Evolutionary conservation across 2,329 filamentous ascomycete genomes (phyloP).

Genomic region (Monilinia vaccinii-corymbosi): DNA sequence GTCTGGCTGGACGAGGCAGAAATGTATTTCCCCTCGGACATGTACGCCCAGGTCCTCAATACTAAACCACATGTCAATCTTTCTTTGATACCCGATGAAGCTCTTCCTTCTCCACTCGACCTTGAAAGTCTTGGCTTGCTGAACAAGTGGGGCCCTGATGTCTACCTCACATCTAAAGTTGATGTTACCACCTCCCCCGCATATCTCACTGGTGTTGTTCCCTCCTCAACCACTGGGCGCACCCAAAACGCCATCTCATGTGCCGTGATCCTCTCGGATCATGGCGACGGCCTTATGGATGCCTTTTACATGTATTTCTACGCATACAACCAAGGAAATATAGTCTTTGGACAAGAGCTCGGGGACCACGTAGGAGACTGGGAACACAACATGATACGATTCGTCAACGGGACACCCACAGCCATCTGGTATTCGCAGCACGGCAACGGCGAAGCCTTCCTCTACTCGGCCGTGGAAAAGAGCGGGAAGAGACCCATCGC

Average conservation of each 20-base stretch:
- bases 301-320: constrained; percentile 32
- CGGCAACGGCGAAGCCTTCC: constrained; percentile 52
- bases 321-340: constrained; percentile 29
- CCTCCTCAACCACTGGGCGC: constrained; percentile 38
- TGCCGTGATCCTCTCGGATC: constrained; percentile 48
- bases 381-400: constrained; percentile 61
- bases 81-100: constrained; percentile 30
- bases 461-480: constrained; percentile 46
- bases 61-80: constrained; percentile 38
- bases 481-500: constrained; percentile 42
- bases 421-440: constrained; percentile 57
- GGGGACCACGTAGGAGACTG: constrained; percentile 53
- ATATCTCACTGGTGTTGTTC: constrained; percentile 44
- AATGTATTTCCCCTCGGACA: constrained; percentile 40
- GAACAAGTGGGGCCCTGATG: constrained; percentile 33
- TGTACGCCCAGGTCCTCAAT: constrained; percentile 37
- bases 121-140: constrained; percentile 40
- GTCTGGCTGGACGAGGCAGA: constrained; percentile 42
- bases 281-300: constrained; percentile 36
- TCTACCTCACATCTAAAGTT: constrained; percentile 40
- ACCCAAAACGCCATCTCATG: constrained; percentile 41
- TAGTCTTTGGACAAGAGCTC: constrained; percentile 25
- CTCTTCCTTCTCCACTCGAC: constrained; percentile 32
- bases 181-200: constrained; percentile 37
- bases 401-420: constrained; percentile 44